These are phyloP conservation scores for Penicillium simplicissimum DNA, from an alignment of 495 filamentous ascomycete species.

Conservation along the genomic window DNA sequence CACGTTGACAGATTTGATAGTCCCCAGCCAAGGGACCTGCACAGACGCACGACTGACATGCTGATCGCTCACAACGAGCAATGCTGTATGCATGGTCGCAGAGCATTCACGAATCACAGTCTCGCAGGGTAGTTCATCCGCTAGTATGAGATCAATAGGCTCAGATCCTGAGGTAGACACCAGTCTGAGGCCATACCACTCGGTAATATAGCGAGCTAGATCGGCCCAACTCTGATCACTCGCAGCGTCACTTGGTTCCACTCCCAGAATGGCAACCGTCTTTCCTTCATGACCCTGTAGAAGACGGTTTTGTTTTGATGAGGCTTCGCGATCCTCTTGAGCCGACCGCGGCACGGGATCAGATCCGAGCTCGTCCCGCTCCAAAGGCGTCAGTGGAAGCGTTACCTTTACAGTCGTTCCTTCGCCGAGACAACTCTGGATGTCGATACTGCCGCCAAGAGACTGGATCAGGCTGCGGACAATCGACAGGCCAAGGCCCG, in stretches of 20 bases:
- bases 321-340: not conserved
- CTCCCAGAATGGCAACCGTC: slow-evolving; percentile 36
- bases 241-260: slow-evolving; percentile 23
- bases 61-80: slow-evolving; percentile 1
- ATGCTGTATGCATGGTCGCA: not conserved
- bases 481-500: slow-evolving; percentile 47
- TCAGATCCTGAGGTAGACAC: slow-evolving; percentile 26
- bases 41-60: not conserved
- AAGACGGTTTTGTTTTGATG: slow-evolving; percentile 8
- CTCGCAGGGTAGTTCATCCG: slow-evolving; percentile 30
- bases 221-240: slow-evolving; percentile 24
- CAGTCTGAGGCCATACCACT: slow-evolving; percentile 45
- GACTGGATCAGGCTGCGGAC: slow-evolving; percentile 43
- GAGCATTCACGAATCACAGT: slow-evolving; percentile 1
- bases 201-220: slow-evolving; percentile 33
- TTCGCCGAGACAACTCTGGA: slow-evolving; percentile 39
- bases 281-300: slow-evolving; percentile 26
- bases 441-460: slow-evolving; percentile 42
- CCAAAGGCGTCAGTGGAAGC: slow-evolving; percentile 26
- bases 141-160: slow-evolving; percentile 37
- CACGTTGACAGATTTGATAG: slow-evolving; percentile 32
- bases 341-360: not conserved
- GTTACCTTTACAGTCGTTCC: slow-evolving; percentile 53
- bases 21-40: not conserved
- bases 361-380: not conserved